These are phyloP conservation scores for Colletotrichum liaoningense DNA, from an alignment of 2,329 filamentous ascomycete species.

Conservation along the genomic window DNA sequence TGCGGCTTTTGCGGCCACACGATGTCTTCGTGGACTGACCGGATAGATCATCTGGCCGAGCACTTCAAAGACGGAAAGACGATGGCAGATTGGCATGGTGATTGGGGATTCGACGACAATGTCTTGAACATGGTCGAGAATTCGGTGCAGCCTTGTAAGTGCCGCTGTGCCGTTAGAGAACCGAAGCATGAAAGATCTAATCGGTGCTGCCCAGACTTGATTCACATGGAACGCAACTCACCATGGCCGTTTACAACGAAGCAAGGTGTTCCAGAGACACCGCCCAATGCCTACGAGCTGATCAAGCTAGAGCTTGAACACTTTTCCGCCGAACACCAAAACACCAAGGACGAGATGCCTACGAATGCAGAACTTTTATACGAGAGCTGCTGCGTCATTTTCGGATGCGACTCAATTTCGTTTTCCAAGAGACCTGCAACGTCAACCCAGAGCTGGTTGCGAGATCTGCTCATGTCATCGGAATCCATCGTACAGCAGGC, in stretches of 20 bases:
- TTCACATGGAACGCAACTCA: conserved; percentile 50
- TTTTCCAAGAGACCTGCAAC: conserved; percentile 33
- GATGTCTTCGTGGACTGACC: conserved; percentile 47
- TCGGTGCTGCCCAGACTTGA: conserved; percentile 43
- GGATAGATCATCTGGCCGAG: conserved; percentile 51
- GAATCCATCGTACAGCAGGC: conserved; percentile 36
- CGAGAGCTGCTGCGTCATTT: conserved; percentile 35
- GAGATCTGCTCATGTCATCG: conserved; percentile 39
- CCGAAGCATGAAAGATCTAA: not conserved
- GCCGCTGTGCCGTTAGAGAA: not conserved
- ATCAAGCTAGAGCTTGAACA: conserved; percentile 28
- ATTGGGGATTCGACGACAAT: conserved; percentile 51
- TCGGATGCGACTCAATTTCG: conserved; percentile 36
- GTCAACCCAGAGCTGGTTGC: conserved; percentile 40
- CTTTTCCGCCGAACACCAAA: conserved; percentile 15
- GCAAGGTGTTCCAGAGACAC: conserved; percentile 34
- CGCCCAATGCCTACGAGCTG: conserved; percentile 28
- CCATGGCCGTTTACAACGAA: conserved; percentile 45
- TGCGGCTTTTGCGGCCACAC: conserved; percentile 52
- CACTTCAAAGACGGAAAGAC: conserved; percentile 52
- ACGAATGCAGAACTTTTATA: conserved; percentile 28
- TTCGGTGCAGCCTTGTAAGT: conserved; percentile 49
- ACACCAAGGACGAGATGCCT: not conserved
- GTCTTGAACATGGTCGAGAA: conserved; percentile 51
- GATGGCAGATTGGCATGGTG: conserved; percentile 54